Base-by-base conservation (phyloP, 441 rosid species). In the Monsonia emarginata region DNA sequence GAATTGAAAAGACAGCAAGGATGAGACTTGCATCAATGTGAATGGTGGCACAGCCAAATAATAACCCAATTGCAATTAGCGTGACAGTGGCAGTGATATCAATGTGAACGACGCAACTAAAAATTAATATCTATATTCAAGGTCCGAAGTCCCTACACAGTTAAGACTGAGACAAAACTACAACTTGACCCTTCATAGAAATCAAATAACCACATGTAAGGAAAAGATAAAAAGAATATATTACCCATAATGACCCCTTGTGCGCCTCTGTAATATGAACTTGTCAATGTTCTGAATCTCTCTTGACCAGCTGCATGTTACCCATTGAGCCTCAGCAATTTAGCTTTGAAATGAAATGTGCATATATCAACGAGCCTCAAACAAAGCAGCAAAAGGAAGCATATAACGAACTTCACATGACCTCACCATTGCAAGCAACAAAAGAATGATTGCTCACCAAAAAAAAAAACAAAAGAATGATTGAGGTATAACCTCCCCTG, bases 261-360 rank as follows among this genome's bases (percentile, higher is more conserved):
- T 66, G 94, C 94, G 10, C 94, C 94, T 75, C 94, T 85, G 79
- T 88, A 88, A 74, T 88, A 88, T 22, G 94, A 88, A 73, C 90
- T 88, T n/a, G 94, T 88, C 65, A 88, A 75, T 48, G 94, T 88
- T 73, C 94, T 79, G 71, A 88, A 88, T 68, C 94, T 84, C 76
- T 88, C 94, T 69, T 88, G 94, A 21, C 94, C 94, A 78, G 94
- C 94, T 88, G 85, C 77, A 76, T 26, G 27, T 61, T 24, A 68
- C 44, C 65, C 65, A 69, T 50, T 69, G 40, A 57, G 36, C 30
- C 44, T 56, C 14, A 42, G 26, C 31, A 42, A 71, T 64, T 69
- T 38, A 65, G n/a, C 27, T 48, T 69, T 63, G n/a, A 22, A 21
- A 52, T 52, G 3, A 52, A 7, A 7, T 19, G 10, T 52, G 27